Base-by-base conservation (phyloP, 1,284 basidiomycete genomes). In the Ustilago vetiveriae region DNA sequence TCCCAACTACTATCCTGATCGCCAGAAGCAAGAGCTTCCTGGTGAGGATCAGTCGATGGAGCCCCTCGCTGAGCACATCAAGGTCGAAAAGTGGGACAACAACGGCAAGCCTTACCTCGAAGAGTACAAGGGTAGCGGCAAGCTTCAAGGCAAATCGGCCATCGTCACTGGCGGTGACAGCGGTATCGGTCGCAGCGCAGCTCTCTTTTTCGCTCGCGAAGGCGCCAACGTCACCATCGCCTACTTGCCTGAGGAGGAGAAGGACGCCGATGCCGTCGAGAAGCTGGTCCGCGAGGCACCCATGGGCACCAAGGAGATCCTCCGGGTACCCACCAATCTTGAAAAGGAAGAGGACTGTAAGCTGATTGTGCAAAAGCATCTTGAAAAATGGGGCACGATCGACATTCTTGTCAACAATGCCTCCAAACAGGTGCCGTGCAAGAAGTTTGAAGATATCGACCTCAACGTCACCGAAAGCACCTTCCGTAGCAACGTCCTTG, bases 141-240 rank as follows among this genome's bases (percentile, higher is more conserved):
- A 86, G 83, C 83, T 88, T 16, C 77, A 85, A 75, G 86, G 85
- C 32, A 89, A 89, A 82, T 85, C 85, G 13, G 87, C 86, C 4
- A 82, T 90, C 45, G 83, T 90, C 59, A 89, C 85, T 6, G 84
- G 85, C 30, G 86, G 84, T 26, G 85, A 87, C 74, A 86, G 84
- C 24, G 86, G 88, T n/a, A 89, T 89, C 47, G 88, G 88, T 8
- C 84, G 88, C 23, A 80, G 86, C 1, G 86, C 86, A 1, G 87
- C 88, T 9, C 84, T 87, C 56, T 84, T 87, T 79, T 88, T 88
- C 68, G 88, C 88, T 1, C 84, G 88, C 16, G 88, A 90, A 76
- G 88, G 88, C 2, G 85, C 86, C 14, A 87, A 87, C 45, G 85
- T 90, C n/a, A 87, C 88, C 0, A 87, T 90, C 59, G 84, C 85